Evolutionary conservation across 192 early-diverging fungal genomes (phyloP).

Genomic region (Obelidium mucronatum): DNA sequence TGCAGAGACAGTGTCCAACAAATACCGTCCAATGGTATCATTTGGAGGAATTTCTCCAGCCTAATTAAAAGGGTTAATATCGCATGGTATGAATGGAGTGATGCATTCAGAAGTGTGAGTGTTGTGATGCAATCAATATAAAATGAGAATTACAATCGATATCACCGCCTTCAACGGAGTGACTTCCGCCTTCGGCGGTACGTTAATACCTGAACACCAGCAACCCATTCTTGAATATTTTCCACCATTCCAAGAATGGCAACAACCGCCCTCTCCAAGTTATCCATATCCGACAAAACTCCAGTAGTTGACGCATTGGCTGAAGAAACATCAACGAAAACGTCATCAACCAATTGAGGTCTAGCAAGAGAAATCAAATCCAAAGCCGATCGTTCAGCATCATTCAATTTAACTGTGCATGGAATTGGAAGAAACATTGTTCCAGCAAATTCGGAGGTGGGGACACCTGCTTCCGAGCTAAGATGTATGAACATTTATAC

Average conservation of each 20-base stretch:
- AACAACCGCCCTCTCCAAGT: conserved; percentile 79
- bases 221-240: conserved; percentile 81
- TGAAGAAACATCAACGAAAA: too few species aligned
- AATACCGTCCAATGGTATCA: conserved; percentile 84
- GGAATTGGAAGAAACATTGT: conserved; percentile 88
- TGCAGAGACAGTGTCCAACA: conserved; percentile 91
- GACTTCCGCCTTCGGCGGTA: too few species aligned
- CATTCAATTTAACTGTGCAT: conserved; percentile 88
- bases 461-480: conserved; percentile 79
- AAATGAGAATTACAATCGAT: too few species aligned
- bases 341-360: too few species aligned
- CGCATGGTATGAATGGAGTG: too few species aligned
- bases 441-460: conserved; percentile 73
- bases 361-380: conserved; percentile 18
- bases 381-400: conserved; percentile 81
- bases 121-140: too few species aligned
- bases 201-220: conserved; percentile 67
- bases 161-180: too few species aligned
- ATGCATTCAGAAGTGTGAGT: too few species aligned
- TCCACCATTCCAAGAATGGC: conserved; percentile 87
- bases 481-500: background rate
- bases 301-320: background rate
- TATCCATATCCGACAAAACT: conserved; percentile 89
- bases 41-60: conserved; percentile 54
- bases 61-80: background rate